Evolutionary conservation across 176 grass and related monocot genomes (phyloP), one percentile per base, ranked within the genome.

Genomic region (Chrysopogon serrulatus): DNA sequence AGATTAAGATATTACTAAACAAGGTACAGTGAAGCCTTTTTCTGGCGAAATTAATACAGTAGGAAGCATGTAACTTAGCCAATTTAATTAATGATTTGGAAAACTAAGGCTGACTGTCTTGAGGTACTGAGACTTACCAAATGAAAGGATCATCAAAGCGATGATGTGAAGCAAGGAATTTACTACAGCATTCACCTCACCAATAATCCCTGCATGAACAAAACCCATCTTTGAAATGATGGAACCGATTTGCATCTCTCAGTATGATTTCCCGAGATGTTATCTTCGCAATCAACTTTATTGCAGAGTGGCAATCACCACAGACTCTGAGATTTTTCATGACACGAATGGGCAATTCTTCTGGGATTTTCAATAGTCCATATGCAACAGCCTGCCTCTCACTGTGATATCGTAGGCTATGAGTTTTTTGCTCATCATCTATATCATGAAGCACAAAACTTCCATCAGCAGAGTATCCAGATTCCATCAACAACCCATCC

Each of bases 311-410:
- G 79, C 93, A 95, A 77, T 95, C 93, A 65, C 90, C 90, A 88
- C 93, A 95, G 4, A 95, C 93, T 83, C 92, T 86, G 15, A 95
- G 85, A 62, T 95, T 95, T 83, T 95, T 95, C 93, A 95, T 95
- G 23, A 95, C 82, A 87, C 82, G 87, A 57, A 95, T 92, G 31
- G 90, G 85, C 70, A 92, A 80, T 77, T 87, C 87, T 88, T 83
- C 83, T 5, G 93, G 90, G 74, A 95, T 64, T 89, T 95, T 95
- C 64, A 92, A 71, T 42, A 95, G 77, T 73, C 93, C 93, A 88
- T 90, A 95, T 74, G 93, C 90, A 65, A 95, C 93, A 80, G 93
- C 93, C 79, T 92, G 85, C 76, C 93, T 95, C 90, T 95, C 93
- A 81, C 90, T 95, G 78, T 95, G 93, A 66, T 90, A 95, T 33